Evolutionary conservation across 257 asterid genomes (phyloP).

Genomic region (Solanum bulbocastanum): DNA sequence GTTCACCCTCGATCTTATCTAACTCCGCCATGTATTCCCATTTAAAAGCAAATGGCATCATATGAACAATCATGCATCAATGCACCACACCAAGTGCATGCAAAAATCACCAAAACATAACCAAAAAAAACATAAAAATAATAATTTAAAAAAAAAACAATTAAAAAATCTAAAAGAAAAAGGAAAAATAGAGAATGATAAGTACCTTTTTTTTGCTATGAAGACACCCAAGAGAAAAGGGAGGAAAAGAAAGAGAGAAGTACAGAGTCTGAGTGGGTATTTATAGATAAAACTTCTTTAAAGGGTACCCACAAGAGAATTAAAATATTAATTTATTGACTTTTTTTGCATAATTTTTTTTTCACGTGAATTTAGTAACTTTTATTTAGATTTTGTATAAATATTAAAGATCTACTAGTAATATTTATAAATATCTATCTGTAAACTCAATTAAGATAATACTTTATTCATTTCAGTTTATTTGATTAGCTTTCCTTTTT

Average conservation of each 20-base stretch:
- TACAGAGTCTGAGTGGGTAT: neutral
- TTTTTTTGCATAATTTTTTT: neutral
- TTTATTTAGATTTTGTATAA: neutral
- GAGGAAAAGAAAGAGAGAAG: conserved; percentile 15
- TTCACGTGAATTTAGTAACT: neutral
- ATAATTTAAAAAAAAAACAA: neutral
- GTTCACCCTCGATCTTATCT: too few relatives aligned
- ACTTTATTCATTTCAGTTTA: fast-evolving
- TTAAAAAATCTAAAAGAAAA: neutral
- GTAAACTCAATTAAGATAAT: neutral
- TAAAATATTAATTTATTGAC: neutral
- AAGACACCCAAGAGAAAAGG: conserved; percentile 2
- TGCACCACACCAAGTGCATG: neutral
- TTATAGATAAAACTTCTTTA: conserved; percentile 1
- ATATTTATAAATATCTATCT: neutral
- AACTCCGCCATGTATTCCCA: neutral
- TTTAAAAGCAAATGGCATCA: neutral
- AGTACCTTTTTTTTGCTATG: conserved; percentile 16
- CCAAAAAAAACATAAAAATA: neutral
- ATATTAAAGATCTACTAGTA: neutral
- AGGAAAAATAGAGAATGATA: neutral
- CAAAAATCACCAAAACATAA: neutral
- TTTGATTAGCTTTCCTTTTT: too few relatives aligned
- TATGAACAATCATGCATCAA: neutral
- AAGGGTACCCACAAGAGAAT: neutral